Evolutionary conservation across 2,329 filamentous ascomycete species (phyloP), one percentile per base, ranked within the genome.

Genomic region (Chaetomiaceae sp.): DNA sequence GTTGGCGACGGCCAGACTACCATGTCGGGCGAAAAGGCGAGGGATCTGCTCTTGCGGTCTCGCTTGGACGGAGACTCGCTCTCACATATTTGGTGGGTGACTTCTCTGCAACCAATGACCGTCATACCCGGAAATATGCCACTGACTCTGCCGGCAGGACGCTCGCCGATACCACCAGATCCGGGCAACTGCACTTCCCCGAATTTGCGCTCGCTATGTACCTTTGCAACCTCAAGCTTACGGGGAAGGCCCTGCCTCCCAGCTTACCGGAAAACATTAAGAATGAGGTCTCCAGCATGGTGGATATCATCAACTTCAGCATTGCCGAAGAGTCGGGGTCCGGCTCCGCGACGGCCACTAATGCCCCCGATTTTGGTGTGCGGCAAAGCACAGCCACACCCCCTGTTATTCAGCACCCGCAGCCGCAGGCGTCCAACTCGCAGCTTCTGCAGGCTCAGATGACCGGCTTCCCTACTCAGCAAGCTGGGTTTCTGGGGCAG

Each of bases 131-230:
- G 12, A 2, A 11, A 18, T 4, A 6, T n/a, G 20, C 11, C 27
- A 18, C 64, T 59, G 36, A 62, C 36, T 30, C 40, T 32, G 10
- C 14, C 57, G 42, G 29, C 55, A 91, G 86, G 88, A 88, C 88
- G 17, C 72, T 98, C 18, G 87, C 89, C 38, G 93, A 98, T 68
- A 96, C 93, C 9, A 98, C 93, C 38, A 91, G 94, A 65, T 93
- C 91, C 12, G 93, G 93, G 37, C 90, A 96, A 66, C 78, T 98
- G 26, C 85, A 96, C 62, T 98, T 98, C 63, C 93, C 93, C 34
- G 93, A 98, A 68, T 98, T 98, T 56, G 93, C 93, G 7, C 74
- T 98, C 48, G 88, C 93, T 52, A 97, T 98, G 93, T 98, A 98
- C 60, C 79, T 98, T 26, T 98, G 93, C 74, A 98, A 97, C 62